Percentiles rank a stretch among this genome's conserved stretches.
Evolutionary conservation across 176 grass and related monocot genomes (phyloP).

Genomic region (Bolboschoenus planiculmis): DNA sequence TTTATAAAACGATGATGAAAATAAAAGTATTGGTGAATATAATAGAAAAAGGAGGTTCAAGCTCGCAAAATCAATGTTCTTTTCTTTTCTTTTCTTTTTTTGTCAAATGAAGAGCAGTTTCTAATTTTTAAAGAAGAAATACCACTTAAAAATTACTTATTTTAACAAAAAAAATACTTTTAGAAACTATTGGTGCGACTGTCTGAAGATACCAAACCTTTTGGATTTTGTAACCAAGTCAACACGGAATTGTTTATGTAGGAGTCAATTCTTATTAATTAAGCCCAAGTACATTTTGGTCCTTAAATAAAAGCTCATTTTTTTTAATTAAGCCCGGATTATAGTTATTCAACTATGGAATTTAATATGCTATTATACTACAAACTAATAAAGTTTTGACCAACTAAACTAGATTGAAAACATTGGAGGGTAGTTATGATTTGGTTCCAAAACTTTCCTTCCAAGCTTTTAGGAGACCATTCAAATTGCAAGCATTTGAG

Average conservation of each 20-base stretch:
- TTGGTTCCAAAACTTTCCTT: not conserved
- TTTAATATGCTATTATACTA: not conserved
- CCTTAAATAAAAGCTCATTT: not conserved
- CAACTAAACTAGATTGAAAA: not conserved
- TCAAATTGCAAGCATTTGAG: not conserved
- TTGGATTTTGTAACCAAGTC: not conserved
- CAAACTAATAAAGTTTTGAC: not conserved
- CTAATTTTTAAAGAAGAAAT: no score
- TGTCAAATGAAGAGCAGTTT: no score
- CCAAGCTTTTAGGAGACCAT: not conserved
- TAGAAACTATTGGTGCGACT: no score
- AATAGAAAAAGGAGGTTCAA: no score
- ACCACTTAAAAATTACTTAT: no score
- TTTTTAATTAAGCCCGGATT: not conserved
- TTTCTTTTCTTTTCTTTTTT: no score
- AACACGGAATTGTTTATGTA: not conserved
- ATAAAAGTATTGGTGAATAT: no score
- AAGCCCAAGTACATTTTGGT: not conserved
- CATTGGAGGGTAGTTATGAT: not conserved
- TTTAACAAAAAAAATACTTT: no score
- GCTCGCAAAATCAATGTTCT: no score
- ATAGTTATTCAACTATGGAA: no score
- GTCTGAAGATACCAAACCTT: not conserved
- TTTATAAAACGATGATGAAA: no score
- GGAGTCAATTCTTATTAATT: not conserved